Evolutionary conservation across 2,329 filamentous ascomycete species (phyloP).

Genomic region (Fusarium sp.): DNA sequence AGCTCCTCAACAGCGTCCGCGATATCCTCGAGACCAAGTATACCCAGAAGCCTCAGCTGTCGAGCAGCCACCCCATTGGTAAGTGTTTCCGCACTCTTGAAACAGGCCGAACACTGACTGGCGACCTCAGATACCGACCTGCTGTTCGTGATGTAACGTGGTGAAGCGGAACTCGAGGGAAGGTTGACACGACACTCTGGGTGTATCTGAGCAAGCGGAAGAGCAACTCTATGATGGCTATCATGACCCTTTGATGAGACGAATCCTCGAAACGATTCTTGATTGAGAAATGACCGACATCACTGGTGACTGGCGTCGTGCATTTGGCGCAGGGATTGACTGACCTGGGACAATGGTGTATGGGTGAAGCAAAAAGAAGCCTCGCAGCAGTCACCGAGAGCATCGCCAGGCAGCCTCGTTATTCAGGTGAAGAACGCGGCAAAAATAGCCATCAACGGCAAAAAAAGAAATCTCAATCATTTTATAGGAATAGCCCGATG

Average conservation of each 20-base stretch:
- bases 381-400: not conserved
- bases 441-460: not conserved
- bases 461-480: not conserved
- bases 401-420: not conserved
- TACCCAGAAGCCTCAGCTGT: constrained; percentile 93
- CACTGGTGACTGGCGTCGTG: not conserved
- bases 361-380: not conserved
- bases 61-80: constrained; percentile 96
- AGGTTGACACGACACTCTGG: constrained; percentile 55
- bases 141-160: constrained; percentile 72
- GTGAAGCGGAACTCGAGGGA: constrained; percentile 56
- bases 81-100: constrained; percentile 53
- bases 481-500: constrained; percentile 47
- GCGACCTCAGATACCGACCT: constrained; percentile 69
- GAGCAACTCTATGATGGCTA: not conserved
- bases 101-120: constrained; percentile 17
- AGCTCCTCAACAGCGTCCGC: constrained; percentile 94
- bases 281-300: not conserved
- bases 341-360: not conserved
- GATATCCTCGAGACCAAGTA: constrained; percentile 90
- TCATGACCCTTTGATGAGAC: constrained; percentile 57
- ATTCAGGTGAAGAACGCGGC: not conserved
- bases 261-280: not conserved
- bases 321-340: not conserved
- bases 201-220: constrained; percentile 6